Percentiles rank a stretch among this genome's conserved stretches.
phyloP scores from a whole-genome alignment of 768 basidiomycete genomes.

The Psilocybe sp. region DNA sequence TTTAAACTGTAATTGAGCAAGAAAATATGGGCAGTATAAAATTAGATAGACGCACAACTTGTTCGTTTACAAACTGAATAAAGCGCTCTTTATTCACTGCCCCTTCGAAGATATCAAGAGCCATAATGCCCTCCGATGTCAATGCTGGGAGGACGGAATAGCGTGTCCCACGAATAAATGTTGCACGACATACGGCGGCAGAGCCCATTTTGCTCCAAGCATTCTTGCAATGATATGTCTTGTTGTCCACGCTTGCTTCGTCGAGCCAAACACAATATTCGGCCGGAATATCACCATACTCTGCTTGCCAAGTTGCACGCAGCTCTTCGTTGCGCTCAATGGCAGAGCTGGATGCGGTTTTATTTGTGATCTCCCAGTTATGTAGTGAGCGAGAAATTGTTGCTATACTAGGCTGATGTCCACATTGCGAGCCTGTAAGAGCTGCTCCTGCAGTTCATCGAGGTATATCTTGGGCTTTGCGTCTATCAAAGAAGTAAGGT shows the following conservation, averaged over 20 bases:
- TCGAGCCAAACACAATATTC: too few relatives aligned
- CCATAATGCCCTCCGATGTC: conserved; percentile 27
- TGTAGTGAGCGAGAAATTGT: not conserved
- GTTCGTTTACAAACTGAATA: conserved; percentile 14
- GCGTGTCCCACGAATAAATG: conserved; percentile 26
- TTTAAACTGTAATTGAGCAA: not conserved
- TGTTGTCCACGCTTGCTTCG: conserved; percentile 26
- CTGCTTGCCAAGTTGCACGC: not conserved
- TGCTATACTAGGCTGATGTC: not conserved
- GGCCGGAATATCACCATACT: not conserved
- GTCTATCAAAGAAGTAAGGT: too few relatives aligned
- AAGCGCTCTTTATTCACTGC: conserved; percentile 24
- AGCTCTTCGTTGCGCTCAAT: not conserved
- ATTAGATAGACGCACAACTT: too few relatives aligned
- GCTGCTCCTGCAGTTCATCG: conserved; percentile 1
- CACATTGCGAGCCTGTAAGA: not conserved
- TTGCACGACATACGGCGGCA: conserved; percentile 18
- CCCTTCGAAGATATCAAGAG: conserved; percentile 22
- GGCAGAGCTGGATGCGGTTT: not conserved
- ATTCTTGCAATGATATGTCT: conserved; percentile 16
- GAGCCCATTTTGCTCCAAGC: conserved; percentile 23
- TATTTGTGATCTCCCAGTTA: not conserved
- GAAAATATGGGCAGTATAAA: not conserved
- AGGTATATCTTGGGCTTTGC: conserved; percentile 2
- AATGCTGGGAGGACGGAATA: conserved; percentile 31